Conservation (phyloP, 805 yeast genomes). For the Suhomyces sp. region DNA sequence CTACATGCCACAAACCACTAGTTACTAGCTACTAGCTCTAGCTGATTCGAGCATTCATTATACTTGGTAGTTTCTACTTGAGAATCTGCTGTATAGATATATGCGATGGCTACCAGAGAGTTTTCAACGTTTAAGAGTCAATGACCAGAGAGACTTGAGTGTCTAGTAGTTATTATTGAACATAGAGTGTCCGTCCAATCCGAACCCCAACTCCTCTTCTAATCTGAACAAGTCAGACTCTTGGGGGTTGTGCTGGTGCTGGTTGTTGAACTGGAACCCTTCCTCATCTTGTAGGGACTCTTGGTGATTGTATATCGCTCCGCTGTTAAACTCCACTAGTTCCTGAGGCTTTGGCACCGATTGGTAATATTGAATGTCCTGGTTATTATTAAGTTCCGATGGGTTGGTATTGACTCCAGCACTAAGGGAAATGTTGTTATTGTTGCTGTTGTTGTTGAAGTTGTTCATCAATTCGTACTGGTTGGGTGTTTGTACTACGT, state of each 20-base stretch:
- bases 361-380: conserved; percentile 29
- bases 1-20: neutral
- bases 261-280: conserved; percentile 2
- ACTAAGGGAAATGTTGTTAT: conserved; percentile 6
- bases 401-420: conserved; percentile 19
- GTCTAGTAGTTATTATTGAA: conserved; percentile 10
- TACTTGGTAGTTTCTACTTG: neutral
- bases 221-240: conserved; percentile 25
- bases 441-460: conserved; percentile 3
- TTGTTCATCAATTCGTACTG: conserved; percentile 12
- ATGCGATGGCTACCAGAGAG: neutral
- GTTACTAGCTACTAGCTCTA: too few species aligned
- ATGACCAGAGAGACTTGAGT: neutral
- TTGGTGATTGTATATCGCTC: conserved; percentile 3
- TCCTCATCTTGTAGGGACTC: neutral
- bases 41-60: too few species aligned
- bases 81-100: neutral
- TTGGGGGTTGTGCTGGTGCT: conserved; percentile 2
- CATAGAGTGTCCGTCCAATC: conserved; percentile 37
- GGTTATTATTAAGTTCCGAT: conserved; percentile 13
- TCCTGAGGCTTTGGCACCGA: conserved; percentile 45
- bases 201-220: conserved; percentile 45
- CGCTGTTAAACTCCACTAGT: conserved; percentile 31
- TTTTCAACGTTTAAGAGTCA: neutral
- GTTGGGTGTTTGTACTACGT: conserved; percentile 5